These are phyloP conservation scores for Phytophthora multivora DNA, from an alignment of 352 stramenopile genomes.

Conservation along the genomic window DNA sequence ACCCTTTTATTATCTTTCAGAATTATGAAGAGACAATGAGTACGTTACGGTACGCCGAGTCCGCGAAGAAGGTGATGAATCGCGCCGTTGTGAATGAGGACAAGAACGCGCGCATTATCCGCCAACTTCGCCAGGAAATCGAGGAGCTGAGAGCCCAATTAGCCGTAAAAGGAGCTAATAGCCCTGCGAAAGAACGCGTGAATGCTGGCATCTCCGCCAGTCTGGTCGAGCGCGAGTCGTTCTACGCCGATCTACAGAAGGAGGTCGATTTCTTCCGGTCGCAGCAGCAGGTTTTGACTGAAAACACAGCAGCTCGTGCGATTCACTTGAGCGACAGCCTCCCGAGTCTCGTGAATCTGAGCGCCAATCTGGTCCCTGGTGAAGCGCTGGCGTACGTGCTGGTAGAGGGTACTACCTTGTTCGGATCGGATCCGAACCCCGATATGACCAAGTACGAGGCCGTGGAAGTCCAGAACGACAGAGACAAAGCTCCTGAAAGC, in stretches of 20 bases:
- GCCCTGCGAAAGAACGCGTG: constrained; percentile 34
- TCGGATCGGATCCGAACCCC: constrained; percentile 38
- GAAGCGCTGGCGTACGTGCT: constrained; percentile 53
- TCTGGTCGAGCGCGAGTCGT: constrained; percentile 53
- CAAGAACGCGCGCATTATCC: constrained; percentile 79
- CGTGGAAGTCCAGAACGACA: constrained; percentile 7
- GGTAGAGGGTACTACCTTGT: constrained; percentile 46
- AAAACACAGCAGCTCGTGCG: background rate
- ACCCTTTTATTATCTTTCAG: constrained; percentile 15
- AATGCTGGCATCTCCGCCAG: constrained; percentile 37
- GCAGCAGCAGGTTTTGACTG: constrained; percentile 30
- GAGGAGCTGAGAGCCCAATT: constrained; percentile 57
- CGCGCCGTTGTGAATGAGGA: constrained; percentile 84
- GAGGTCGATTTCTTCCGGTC: constrained; percentile 53
- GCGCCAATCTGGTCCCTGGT: constrained; percentile 28
- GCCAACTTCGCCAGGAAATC: constrained; percentile 77
- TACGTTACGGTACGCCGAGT: constrained; percentile 84
- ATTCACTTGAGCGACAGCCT: constrained; percentile 41
- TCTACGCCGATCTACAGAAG: constrained; percentile 51
- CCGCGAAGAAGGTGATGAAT: constrained; percentile 86
- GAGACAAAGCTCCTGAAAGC: constrained; percentile 12
- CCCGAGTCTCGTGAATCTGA: constrained; percentile 57
- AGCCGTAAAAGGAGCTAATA: constrained; percentile 27
- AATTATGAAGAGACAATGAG: constrained; percentile 90
- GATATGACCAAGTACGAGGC: constrained; percentile 19